Evolutionary conservation across 108 stramenopile genomes (phyloP), one percentile per base, ranked within the genome.

Genomic region (Epithemia pelagica): DNA sequence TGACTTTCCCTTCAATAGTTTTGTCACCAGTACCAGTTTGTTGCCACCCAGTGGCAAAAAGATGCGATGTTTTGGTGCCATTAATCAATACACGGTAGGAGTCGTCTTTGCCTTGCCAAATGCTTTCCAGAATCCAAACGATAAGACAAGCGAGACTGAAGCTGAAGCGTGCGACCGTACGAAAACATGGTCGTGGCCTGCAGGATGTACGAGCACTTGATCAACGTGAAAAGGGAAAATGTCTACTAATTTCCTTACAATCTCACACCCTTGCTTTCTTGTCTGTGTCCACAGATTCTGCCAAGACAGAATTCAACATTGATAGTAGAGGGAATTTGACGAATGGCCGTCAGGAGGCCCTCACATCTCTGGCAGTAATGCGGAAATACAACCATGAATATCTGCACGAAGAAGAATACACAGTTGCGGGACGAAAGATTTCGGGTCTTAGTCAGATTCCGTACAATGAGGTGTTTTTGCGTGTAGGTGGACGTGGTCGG

Each of bases 401-500:
- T 61, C 24, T 87, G 24, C 65, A 54, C 67, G 77, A 87, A 30
- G 65, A 63, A 24, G 85, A 87, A n/a, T 83, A 83, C 59, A 69
- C 67, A 10, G 66, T 85, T 53, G 70, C 57, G 18, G 87, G 84
- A 19, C 82, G 86, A 29, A 57, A 86, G 58, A 76, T 94, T 2
- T 77, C 82, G 24, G 92, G 86, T 27, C 68, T 95, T 15, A 72
- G 71, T 15, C 80, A 81, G 10, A 81, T 95, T 33, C 94, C 94
- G 21, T 95, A 92, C 77, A 95, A 95, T 69, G 94, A 95, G 81
- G 77, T 89, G 0, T 89, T 76, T 59, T 51, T 86, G 33, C 83
- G 89, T 28, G 82, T 92, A 37, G 94, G 94, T 51, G 90, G 90
- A 32, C 30, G 72, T 23, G 90, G 90, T n/a, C 76, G 90, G 15